These are phyloP conservation scores for Cylindrodendrum hubeiense DNA, from an alignment of 2,329 filamentous ascomycete genomes.

Conservation along the genomic window DNA sequence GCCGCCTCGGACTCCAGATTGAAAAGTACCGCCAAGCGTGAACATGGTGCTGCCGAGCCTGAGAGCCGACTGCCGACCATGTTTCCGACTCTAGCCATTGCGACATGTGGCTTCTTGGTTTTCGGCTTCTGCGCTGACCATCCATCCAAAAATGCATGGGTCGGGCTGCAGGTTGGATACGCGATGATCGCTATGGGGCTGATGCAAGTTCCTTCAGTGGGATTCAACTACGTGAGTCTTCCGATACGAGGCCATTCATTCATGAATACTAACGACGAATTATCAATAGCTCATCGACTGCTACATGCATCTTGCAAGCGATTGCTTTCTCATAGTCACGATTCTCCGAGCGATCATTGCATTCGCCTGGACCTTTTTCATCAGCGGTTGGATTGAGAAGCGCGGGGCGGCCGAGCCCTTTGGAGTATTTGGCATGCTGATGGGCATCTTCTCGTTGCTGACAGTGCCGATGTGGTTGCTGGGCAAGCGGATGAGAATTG, in stretches of 20 bases:
- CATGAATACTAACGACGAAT: not conserved
- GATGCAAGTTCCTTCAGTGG: slow-evolving; percentile 54
- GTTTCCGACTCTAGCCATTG: slow-evolving; percentile 46
- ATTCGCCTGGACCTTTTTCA: slow-evolving; percentile 68
- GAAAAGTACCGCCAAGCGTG: slow-evolving; percentile 35
- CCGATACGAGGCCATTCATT: not conserved
- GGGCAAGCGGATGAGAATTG: slow-evolving; percentile 54
- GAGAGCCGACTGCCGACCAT: slow-evolving; percentile 49
- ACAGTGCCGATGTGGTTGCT: slow-evolving; percentile 50
- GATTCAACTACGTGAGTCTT: slow-evolving; percentile 54
- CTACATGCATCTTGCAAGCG: slow-evolving; percentile 59
- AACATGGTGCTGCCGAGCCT: slow-evolving; percentile 48
- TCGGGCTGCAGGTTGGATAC: slow-evolving; percentile 50
- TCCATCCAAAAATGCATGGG: slow-evolving; percentile 46
- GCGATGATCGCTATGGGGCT: slow-evolving; percentile 54
- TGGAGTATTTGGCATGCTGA: slow-evolving; percentile 64
- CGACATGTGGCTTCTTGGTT: slow-evolving; percentile 49
- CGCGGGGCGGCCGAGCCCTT: slow-evolving; percentile 61
- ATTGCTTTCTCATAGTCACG: slow-evolving; percentile 67
- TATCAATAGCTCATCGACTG: slow-evolving; percentile 60
- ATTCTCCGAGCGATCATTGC: slow-evolving; percentile 61
- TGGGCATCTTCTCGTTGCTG: slow-evolving; percentile 60
- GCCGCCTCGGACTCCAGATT: slow-evolving; percentile 42
- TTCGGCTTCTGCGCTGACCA: slow-evolving; percentile 54
- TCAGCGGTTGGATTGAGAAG: slow-evolving; percentile 59